These are phyloP conservation scores for Ascochyta fabae DNA, from an alignment of 2,329 filamentous ascomycete genomes.

Conservation along the genomic window DNA sequence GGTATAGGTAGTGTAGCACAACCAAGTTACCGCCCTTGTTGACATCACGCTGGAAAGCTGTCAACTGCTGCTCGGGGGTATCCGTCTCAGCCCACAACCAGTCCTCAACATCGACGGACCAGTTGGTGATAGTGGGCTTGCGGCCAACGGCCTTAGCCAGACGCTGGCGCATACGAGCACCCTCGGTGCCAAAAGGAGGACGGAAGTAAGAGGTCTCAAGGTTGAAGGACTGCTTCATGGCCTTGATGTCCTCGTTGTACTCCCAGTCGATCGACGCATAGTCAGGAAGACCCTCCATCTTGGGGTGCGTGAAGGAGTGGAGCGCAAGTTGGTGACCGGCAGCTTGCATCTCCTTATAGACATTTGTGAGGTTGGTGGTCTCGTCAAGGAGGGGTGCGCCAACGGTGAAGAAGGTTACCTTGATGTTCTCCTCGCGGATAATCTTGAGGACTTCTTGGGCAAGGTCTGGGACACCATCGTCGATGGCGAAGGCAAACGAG, in stretches of 20 bases:
- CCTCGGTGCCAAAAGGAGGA: slow-evolving; percentile 72
- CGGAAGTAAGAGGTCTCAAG: slow-evolving; percentile 64
- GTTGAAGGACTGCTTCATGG: slow-evolving; percentile 51
- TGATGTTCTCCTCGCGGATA: slow-evolving; percentile 65
- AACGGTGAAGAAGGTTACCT: slow-evolving; percentile 75
- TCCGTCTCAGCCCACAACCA: slow-evolving; percentile 69
- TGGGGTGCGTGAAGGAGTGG: slow-evolving; percentile 73
- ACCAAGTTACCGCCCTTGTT: slow-evolving; percentile 68
- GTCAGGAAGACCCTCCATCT: slow-evolving; percentile 64
- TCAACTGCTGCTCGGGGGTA: slow-evolving; percentile 71
- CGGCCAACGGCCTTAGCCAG: slow-evolving; percentile 58
- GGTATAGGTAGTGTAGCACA: slow-evolving; percentile 73
- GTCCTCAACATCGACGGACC: slow-evolving; percentile 75
- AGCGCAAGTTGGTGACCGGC: slow-evolving; percentile 72
- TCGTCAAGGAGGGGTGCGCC: slow-evolving; percentile 66
- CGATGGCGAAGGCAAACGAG: slow-evolving; percentile 75
- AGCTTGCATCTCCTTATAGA: slow-evolving; percentile 68
- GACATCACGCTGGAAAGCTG: slow-evolving; percentile 69
- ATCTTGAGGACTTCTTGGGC: slow-evolving; percentile 68
- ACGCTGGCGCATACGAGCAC: slow-evolving; percentile 69
- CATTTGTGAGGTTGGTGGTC: slow-evolving; percentile 65
- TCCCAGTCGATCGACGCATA: slow-evolving; percentile 66
- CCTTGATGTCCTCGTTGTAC: slow-evolving; percentile 63
- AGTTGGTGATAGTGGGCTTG: slow-evolving; percentile 66
- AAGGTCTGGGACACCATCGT: slow-evolving; percentile 68